A percentile compares a stretch with the other conserved stretches of the same genome.
These are phyloP conservation scores for Xerocomus spinulosus DNA, from an alignment of 768 basidiomycete species.

Conservation along the genomic window DNA sequence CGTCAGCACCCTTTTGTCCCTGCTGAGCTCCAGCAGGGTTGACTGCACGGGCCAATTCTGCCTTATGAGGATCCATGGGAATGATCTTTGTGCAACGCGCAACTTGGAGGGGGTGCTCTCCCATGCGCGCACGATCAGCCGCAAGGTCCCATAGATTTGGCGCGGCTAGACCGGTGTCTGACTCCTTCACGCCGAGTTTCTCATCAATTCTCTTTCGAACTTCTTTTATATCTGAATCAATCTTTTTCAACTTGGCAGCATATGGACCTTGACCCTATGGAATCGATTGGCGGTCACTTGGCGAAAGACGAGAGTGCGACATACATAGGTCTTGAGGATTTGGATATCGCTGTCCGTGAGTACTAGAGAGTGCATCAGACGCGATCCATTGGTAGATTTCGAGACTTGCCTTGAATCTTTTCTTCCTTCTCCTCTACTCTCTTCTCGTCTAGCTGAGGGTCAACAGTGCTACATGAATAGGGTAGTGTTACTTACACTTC, in stretches of 20 bases:
- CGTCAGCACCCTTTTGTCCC: slow-evolving; percentile 95
- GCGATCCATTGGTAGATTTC: not conserved
- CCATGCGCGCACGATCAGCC: slow-evolving; percentile 88
- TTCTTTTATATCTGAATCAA: slow-evolving; percentile 89
- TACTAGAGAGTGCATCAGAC: slow-evolving; percentile 42
- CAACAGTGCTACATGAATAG: slow-evolving; percentile 1
- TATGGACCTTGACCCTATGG: slow-evolving; percentile 96
- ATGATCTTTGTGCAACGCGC: slow-evolving; percentile 99
- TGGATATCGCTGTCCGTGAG: slow-evolving; percentile 99
- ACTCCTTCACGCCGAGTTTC: slow-evolving; percentile 97
- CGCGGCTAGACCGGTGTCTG: slow-evolving; percentile 93
- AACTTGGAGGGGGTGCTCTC: slow-evolving; percentile 91
- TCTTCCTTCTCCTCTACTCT: slow-evolving; percentile 82
- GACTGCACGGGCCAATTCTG: slow-evolving; percentile 72
- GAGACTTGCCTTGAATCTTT: slow-evolving; percentile 76
- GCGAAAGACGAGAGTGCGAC: slow-evolving; percentile 20
- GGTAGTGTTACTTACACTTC: slow-evolving; percentile 63
- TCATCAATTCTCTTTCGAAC: slow-evolving; percentile 97
- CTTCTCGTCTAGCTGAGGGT: slow-evolving; percentile 63
- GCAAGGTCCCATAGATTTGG: slow-evolving; percentile 97
- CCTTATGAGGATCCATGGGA: slow-evolving; percentile 68
- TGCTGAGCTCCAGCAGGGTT: slow-evolving; percentile 74
- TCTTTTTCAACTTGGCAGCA: slow-evolving; percentile 79
- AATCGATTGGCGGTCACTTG: not conserved
- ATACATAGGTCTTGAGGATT: slow-evolving; percentile 95